Evolutionary conservation across 2,329 filamentous ascomycete genomes (phyloP), one percentile per base, ranked within the genome.

Genomic region (Phialophora tarda): DNA sequence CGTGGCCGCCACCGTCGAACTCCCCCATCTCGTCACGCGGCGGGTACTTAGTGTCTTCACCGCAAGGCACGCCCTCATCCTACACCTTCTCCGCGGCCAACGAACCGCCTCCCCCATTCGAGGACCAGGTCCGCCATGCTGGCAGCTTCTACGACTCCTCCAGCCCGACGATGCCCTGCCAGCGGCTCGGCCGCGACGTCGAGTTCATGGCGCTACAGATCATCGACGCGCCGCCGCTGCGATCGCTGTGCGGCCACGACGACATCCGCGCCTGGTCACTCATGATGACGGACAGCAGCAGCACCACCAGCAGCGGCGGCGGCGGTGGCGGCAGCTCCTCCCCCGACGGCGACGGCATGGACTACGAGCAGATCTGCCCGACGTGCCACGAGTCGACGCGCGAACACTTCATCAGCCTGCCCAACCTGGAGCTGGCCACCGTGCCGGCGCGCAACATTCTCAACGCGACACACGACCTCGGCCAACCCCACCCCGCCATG

Each of bases 201-300:
- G 70, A 73, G 28, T 66, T 67, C 64, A 67, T 72, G 65, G 70
- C 69, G 1, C 67, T 68, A 14, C 69, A 71, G 48, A 41, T 71
- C 6, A 56, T 68, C 54, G 66, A 69, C 23, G 67, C 69, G 12
- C 67, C 67, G 28, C 51, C 67, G 11, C 61, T 72, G 34, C 59
- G 54, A 59, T 69, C 65, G 3, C 61, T 69, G 2, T 66, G 67
- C 41, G 71, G 71, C 21, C 63, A 69, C 57, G 71, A 73, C 38
- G 70, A 73, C 47, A 68, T 72, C 44, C 59, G 59, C 30, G 59
- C 70, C 26, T 73, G 70, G 70, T 48, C 64, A 7, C 54, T 72
- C 57, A 50, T 73, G 32, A 51, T 61, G 44, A 28, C 28, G 12
- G 69, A 60, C 59, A 66, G 66, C 26, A 63, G 65, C 17, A 44